Percentiles rank a stretch among this genome's conserved stretches.
These are phyloP conservation scores for Annulohypoxylon moriforme DNA, from an alignment of 495 filamentous ascomycete genomes.

Conservation along the genomic window DNA sequence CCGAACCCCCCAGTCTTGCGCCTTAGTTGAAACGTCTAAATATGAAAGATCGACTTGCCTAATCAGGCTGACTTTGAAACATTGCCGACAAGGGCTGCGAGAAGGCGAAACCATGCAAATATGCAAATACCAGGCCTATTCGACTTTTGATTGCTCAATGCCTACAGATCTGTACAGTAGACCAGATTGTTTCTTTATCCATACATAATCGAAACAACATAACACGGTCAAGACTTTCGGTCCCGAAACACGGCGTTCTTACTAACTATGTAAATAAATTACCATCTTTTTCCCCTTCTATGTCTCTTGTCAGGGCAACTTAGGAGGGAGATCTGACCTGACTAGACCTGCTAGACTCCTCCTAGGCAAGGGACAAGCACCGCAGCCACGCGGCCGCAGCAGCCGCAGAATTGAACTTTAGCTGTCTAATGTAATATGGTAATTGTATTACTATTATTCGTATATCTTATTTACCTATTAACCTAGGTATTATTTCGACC, in stretches of 20 bases:
- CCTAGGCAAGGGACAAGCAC: conserved; percentile 36
- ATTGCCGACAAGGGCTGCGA: conserved; percentile 46
- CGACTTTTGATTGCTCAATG: conserved; percentile 14
- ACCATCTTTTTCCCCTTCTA: conserved; percentile 14
- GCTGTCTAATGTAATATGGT: neutral
- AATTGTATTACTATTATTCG: conserved; percentile 45
- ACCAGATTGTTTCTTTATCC: conserved; percentile 9
- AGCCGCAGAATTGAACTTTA: conserved; percentile 14
- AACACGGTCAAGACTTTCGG: conserved; percentile 27
- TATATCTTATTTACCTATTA: conserved; percentile 32
- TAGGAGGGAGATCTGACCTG: neutral
- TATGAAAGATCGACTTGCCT: conserved; percentile 49
- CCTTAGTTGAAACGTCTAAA: conserved; percentile 49
- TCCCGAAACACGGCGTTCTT: conserved; percentile 42
- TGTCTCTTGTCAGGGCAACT: too few relatives aligned
- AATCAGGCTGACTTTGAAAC: conserved; percentile 47
- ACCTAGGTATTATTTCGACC: conserved; percentile 20
- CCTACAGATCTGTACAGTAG: neutral
- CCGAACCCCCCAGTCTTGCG: conserved; percentile 46
- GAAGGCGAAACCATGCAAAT: conserved; percentile 43
- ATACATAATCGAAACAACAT: conserved; percentile 27
- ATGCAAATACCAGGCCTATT: conserved; percentile 1
- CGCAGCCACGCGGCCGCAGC: conserved; percentile 33
- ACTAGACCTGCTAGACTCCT: neutral
- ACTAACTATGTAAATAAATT: conserved; percentile 14